Evolutionary conservation across 73 alveolate genomes (phyloP), one percentile per base, ranked within the genome.

Genomic region (Tetrahymena elliotti): DNA sequence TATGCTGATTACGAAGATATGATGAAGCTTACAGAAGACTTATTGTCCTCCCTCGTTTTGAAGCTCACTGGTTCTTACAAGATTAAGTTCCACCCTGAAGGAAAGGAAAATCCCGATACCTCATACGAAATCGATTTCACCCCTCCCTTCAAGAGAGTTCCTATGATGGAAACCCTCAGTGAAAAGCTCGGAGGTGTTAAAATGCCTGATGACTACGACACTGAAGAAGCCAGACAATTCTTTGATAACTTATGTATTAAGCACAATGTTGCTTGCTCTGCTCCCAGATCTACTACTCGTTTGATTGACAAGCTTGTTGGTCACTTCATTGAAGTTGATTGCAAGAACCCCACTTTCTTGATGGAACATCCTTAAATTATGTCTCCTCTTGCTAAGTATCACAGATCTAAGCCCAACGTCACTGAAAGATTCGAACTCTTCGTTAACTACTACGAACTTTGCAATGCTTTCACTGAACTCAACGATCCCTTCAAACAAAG

Each of bases 301-400:
- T 96, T 98, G 54, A 94, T 98, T 97, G 99, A 98, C 93, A 98
- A 98, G 96, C 96, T 99, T 24, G 99, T 98, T 82, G 99, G 99
- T 53, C 99, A 98, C 94, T 98, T 97, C 98, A 97, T 99, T 93
- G 99, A 99, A 97, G 99, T 98, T 93, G 97, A 98, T 93, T 98
- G 99, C 96, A 96, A 94, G 94, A 97, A 97, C 93, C 99, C 99
- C 1, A 98, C 99, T 47, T 99, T 98, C 98, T 97, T 99, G 92
- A 99, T 98, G 52, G 99, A 99, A 83, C 99, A 99, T 93, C 99
- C 99, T 18, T 98, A 98, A 96, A 94, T 99, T 40, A 99, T 99
- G 99, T 95, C 99, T 93, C 99, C 99, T 22, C 98, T 99, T 93
- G 99, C 99, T 83, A 99, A 99, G 97, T 99, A 98, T 97, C 99